phyloP scores from a whole-genome alignment of 2,329 filamentous ascomycete genomes.

The Xylariaceae sp. region DNA sequence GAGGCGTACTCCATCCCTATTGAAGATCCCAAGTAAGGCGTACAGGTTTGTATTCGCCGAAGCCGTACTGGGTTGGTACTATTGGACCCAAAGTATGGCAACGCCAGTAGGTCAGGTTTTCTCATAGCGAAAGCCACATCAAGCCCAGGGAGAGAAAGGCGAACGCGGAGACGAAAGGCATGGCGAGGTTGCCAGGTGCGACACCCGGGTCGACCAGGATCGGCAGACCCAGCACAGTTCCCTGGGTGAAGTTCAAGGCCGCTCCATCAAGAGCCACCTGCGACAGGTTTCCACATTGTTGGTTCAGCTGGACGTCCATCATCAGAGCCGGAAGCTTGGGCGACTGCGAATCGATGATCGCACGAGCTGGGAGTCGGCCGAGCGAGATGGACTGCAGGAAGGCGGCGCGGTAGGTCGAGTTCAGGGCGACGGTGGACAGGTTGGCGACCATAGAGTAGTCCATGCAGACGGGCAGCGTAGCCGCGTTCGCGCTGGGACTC shows the following conservation, averaged over 20 bases:
- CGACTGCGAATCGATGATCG: constrained; percentile 38
- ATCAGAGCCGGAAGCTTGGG: constrained; percentile 33
- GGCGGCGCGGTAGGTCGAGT: constrained; percentile 41
- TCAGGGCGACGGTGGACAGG: constrained; percentile 40
- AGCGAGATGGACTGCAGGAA: constrained; percentile 38
- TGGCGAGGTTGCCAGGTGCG: constrained; percentile 12
- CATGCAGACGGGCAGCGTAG: constrained; percentile 25
- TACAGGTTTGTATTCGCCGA: too few species aligned
- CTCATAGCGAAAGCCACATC: constrained; percentile 19
- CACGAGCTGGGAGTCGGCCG: constrained; percentile 34
- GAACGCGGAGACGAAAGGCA: constrained; percentile 16
- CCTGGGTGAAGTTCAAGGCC: constrained; percentile 38
- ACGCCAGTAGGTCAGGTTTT: too few species aligned
- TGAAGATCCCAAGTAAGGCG: too few species aligned
- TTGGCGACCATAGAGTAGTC: constrained; percentile 43
- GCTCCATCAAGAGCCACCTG: constrained; percentile 39
- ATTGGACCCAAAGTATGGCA: too few species aligned
- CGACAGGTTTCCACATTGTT: constrained; percentile 41
- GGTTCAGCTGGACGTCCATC: constrained; percentile 36
- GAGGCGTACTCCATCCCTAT: too few species aligned
- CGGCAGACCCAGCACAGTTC: constrained; percentile 33
- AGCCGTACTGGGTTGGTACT: too few species aligned
- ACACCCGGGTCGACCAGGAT: constrained; percentile 30
- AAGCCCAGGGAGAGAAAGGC: constrained; percentile 22
- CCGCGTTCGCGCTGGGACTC: constrained; percentile 14